phyloP scores from a whole-genome alignment of 2,329 filamentous ascomycete species.

The Pseudogymnoascus sp. region DNA sequence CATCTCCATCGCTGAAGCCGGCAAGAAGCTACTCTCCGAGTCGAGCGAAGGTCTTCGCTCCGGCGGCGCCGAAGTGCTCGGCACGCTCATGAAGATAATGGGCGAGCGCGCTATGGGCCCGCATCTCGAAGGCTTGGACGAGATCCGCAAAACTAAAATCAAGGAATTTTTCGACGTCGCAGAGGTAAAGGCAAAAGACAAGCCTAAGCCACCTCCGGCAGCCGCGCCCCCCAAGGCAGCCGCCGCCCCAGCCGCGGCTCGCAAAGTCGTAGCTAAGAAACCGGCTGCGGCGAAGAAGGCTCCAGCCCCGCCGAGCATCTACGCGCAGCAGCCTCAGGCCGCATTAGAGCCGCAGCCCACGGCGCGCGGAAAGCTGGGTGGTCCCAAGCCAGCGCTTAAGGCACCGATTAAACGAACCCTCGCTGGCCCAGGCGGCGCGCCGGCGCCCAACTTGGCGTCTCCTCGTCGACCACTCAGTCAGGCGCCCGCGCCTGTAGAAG shows the following conservation, averaged over 20 bases:
- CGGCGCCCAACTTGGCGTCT: slow-evolving; percentile 34
- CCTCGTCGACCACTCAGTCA: slow-evolving; percentile 38
- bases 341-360: slow-evolving; percentile 50
- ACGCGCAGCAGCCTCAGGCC: slow-evolving; percentile 34
- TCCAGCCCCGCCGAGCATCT: slow-evolving; percentile 32
- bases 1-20: slow-evolving; percentile 73
- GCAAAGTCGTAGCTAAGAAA: slow-evolving; percentile 35
- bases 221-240: slow-evolving; percentile 49
- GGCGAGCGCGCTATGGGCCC: slow-evolving; percentile 93
- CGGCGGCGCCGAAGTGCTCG: slow-evolving; percentile 83
- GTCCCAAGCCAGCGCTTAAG: slow-evolving; percentile 50
- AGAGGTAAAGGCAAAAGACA: slow-evolving; percentile 82
- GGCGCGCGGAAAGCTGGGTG: slow-evolving; percentile 44
- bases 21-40: slow-evolving; percentile 84
- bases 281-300: slow-evolving; percentile 40
- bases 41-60: slow-evolving; percentile 78
- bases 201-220: slow-evolving; percentile 70
- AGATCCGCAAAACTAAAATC: slow-evolving; percentile 90
- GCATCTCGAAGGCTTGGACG: slow-evolving; percentile 84
- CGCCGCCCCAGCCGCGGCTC: slow-evolving; percentile 30
- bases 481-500: slow-evolving; percentile 44
- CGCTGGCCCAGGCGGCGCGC: slow-evolving; percentile 35
- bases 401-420: slow-evolving; percentile 49
- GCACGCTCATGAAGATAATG: slow-evolving; percentile 97
- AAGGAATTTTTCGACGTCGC: slow-evolving; percentile 83